Percentiles rank a stretch among this genome's conserved stretches.
Conservation (phyloP, 225 moss, liverwort and hornwort genomes). For the Bryum argenteum region DNA sequence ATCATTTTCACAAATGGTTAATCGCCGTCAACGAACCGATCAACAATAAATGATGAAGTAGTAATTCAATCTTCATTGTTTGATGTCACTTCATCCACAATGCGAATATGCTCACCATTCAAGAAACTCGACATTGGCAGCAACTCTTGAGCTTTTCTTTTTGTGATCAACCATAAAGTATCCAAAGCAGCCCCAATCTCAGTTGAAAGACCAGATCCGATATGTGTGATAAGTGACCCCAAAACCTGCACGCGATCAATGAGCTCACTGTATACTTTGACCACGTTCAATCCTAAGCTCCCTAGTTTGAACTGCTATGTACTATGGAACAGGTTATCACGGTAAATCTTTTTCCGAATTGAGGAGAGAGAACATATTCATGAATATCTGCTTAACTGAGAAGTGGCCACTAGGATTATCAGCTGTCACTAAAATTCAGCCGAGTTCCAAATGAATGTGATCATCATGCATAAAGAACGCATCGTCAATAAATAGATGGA, state of each 20-base stretch:
- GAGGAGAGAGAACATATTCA: neutral
- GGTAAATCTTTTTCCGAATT: neutral
- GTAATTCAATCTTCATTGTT: slow-evolving; percentile 12
- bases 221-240: slow-evolving; percentile 84
- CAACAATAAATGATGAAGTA: slow-evolving; percentile 14
- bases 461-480: slow-evolving; percentile 13
- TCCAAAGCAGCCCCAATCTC: slow-evolving; percentile 82
- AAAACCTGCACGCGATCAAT: slow-evolving; percentile 57
- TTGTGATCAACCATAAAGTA: slow-evolving; percentile 71
- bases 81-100: slow-evolving; percentile 11
- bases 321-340: neutral
- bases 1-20: slow-evolving; percentile 7
- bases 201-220: slow-evolving; percentile 74
- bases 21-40: slow-evolving; percentile 13
- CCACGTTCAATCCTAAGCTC: neutral
- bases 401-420: neutral
- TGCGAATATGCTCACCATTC: slow-evolving; percentile 59
- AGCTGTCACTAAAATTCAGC: neutral
- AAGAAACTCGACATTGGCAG: slow-evolving; percentile 84
- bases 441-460: slow-evolving; percentile 12
- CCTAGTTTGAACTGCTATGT: neutral
- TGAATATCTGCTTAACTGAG: neutral
- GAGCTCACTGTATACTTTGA: slow-evolving; percentile 10
- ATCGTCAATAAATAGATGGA: slow-evolving; percentile 13
- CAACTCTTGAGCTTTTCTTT: slow-evolving; percentile 64